Base-by-base conservation (phyloP, 148 eudicot genomes). In the Euryodendron excelsum region DNA sequence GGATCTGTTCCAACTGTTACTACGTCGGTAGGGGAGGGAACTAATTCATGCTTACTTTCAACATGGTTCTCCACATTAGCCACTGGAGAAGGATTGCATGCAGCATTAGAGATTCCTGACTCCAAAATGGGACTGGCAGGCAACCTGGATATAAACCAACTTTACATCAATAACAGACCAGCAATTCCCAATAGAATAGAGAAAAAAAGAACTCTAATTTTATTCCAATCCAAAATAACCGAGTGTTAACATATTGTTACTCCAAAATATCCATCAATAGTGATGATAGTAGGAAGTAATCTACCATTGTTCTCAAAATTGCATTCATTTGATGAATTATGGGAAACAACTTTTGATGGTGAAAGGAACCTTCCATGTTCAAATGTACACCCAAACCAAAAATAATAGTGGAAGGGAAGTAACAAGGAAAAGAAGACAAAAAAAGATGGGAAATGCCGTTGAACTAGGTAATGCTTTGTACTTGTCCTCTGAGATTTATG, bases 21-120 rank as follows among this genome's bases (percentile, higher is more conserved):
- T 74, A 82, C 81, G 67, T 82, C 80, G 13, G 79, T 47, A 79
- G 83, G 74, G 30, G 85, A 85, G n/a, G 89, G 86, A 44, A 82
- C 77, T 41, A 89, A 62, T 77, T 90, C 94, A 75, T 74, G 85
- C 72, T 80, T 82, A 73, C 75, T 77, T 65, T 62, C 85, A 64
- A 80, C 50, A 64, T 81, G 73, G 56, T 83, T 76, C 41, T 85
- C 90, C 66, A 81, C 74, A 74, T 88, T 81, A 70, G 80, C 75
- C 30, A 68, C 79, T 50, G 72, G 66, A 60, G 87, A 80, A 69
- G 83, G 80, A 76, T 80, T 86, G 14, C 67, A 25, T 9, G 82
- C 80, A 17, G 81, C 48, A 56, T 76, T 79, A 64, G 83, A 56
- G 63, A 79, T 33, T 44, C 71, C 85, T 14, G 77, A 61, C 30